phyloP scores from a whole-genome alignment of 495 filamentous ascomycete species.

The Eremomyces bilateralis region DNA sequence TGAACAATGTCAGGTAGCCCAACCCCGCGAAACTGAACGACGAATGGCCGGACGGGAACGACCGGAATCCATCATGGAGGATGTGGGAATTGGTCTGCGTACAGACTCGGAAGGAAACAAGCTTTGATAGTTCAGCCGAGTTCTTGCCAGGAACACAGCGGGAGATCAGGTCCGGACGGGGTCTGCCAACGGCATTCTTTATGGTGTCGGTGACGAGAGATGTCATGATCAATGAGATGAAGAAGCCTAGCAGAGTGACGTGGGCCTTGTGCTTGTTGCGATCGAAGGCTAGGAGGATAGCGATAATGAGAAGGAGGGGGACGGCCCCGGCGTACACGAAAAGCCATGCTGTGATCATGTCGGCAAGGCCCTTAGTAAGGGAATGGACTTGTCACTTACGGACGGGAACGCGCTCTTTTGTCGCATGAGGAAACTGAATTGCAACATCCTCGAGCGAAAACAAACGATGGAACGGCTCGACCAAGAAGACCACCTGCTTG shows the following conservation, averaged over 20 bases:
- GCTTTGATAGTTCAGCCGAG: too few species aligned
- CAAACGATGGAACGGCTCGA: conserved; percentile 75
- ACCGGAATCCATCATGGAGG: conserved; percentile 82
- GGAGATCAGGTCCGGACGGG: conserved; percentile 71
- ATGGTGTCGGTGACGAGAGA: conserved; percentile 71
- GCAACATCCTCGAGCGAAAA: conserved; percentile 62
- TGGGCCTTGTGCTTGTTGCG: conserved; percentile 61
- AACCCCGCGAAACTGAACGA: conserved; percentile 72
- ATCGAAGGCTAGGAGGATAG: conserved; percentile 38
- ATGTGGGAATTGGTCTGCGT: conserved; percentile 55
- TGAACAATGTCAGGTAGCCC: conserved; percentile 61
- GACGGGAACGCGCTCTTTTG: conserved; percentile 65
- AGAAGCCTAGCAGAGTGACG: conserved; percentile 60
- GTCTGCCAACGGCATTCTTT: conserved; percentile 80
- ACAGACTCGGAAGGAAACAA: conserved; percentile 61
- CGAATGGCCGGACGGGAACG: conserved; percentile 77
- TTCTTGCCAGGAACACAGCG: conserved; percentile 56
- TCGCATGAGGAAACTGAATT: conserved; percentile 71
- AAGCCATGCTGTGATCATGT: conserved; percentile 31
- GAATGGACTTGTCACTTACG: conserved; percentile 23
- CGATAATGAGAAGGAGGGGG: conserved; percentile 40
- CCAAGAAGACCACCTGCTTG: conserved; percentile 24
- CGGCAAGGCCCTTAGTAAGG: not conserved
- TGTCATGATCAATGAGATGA: conserved; percentile 50
- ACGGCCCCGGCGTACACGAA: conserved; percentile 54